phyloP scores from a whole-genome alignment of 768 basidiomycete species.

The Mycena floridula region DNA sequence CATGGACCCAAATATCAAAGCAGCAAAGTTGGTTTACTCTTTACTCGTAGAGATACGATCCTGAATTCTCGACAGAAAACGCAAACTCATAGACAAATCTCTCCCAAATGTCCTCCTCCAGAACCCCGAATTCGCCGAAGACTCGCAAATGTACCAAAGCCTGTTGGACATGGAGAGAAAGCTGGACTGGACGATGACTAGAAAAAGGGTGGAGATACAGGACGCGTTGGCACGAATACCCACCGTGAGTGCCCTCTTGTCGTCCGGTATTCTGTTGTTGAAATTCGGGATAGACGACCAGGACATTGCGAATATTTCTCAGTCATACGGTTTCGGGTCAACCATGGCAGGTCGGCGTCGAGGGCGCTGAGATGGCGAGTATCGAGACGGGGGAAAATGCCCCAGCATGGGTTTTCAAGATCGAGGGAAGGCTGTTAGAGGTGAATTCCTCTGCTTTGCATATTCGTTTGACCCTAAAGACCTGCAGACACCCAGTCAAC shows the following conservation, averaged over 20 bases:
- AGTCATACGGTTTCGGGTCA: constrained; percentile 86
- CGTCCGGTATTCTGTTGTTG: neutral
- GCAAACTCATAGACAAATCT: constrained; percentile 75
- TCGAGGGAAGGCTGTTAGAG: constrained; percentile 85
- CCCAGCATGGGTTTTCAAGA: constrained; percentile 81
- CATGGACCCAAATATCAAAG: too few species aligned
- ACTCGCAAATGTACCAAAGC: constrained; percentile 83
- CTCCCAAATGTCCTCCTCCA: constrained; percentile 74
- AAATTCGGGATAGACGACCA: constrained; percentile 71
- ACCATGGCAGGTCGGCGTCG: constrained; percentile 68
- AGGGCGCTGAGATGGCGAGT: constrained; percentile 35
- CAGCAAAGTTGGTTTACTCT: too few species aligned
- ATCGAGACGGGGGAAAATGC: constrained; percentile 86
- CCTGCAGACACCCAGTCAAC: constrained; percentile 49
- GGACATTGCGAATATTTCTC: constrained; percentile 80
- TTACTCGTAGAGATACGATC: too few species aligned
- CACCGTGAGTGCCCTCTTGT: constrained; percentile 37
- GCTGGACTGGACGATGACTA: constrained; percentile 90
- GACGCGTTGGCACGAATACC: constrained; percentile 76
- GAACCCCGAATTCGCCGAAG: constrained; percentile 68
- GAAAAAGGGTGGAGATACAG: constrained; percentile 87
- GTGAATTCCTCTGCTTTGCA: constrained; percentile 28
- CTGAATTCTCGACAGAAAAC: constrained; percentile 47
- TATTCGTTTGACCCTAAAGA: neutral
- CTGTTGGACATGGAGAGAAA: constrained; percentile 85